A percentile compares a stretch with the other conserved stretches of the same genome.
These are phyloP conservation scores for Ceratocystis smalleyi DNA, from an alignment of 2,329 filamentous ascomycete genomes.

Conservation along the genomic window DNA sequence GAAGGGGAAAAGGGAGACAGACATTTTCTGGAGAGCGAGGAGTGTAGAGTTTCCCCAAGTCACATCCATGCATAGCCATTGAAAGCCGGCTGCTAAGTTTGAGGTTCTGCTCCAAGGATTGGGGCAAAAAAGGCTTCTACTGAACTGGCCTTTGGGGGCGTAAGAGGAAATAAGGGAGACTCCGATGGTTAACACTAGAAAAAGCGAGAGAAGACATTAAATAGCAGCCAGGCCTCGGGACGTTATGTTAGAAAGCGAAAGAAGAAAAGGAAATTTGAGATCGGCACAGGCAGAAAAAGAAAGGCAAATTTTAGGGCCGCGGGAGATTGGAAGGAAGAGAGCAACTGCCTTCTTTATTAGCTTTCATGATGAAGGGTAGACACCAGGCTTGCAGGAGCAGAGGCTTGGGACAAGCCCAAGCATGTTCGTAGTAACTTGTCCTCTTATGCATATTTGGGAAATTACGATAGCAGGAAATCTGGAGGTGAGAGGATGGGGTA, in stretches of 20 bases:
- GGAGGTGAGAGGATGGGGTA: slow-evolving; percentile 6
- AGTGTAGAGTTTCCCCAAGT: neutral
- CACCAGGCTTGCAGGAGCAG: neutral
- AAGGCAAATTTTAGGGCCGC: neutral
- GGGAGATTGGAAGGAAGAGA: too few species aligned
- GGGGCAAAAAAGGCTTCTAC: neutral
- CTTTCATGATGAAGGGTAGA: neutral
- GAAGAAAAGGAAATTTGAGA: neutral
- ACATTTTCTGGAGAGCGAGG: neutral
- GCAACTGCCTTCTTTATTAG: too few species aligned
- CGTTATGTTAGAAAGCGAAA: neutral
- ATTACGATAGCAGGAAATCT: neutral
- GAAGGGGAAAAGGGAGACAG: neutral
- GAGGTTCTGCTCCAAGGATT: slow-evolving; percentile 12
- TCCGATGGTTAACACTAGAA: neutral
- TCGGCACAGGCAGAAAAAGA: neutral
- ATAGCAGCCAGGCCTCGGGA: neutral
- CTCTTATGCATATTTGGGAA: slow-evolving; percentile 16
- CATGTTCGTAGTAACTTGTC: neutral
- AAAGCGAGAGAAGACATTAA: neutral
- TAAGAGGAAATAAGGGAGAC: neutral
- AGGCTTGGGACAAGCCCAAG: neutral
- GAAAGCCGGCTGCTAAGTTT: neutral
- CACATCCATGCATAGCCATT: neutral
- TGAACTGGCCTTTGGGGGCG: neutral